Percentiles rank a stretch among this genome's conserved stretches.
These are phyloP conservation scores for Thelephora terrestris DNA, from an alignment of 1,284 basidiomycete genomes.

Conservation along the genomic window DNA sequence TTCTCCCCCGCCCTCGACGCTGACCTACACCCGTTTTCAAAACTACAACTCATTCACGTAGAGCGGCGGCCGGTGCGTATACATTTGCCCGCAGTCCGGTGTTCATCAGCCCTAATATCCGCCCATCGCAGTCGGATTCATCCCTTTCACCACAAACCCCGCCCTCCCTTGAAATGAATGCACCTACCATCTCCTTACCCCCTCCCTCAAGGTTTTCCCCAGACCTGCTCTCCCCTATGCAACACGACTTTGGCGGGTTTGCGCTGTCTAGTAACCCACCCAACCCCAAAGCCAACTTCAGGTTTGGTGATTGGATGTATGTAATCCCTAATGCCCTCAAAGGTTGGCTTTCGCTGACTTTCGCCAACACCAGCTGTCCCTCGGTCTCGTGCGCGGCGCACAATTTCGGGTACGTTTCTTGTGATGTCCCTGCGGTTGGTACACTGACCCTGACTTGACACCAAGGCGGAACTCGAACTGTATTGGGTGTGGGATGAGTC, in stretches of 20 bases:
- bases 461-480: background rate
- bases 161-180: background rate
- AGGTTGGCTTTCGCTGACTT: background rate
- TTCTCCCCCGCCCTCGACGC: constrained; percentile 1
- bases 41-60: background rate
- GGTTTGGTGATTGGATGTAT: constrained; percentile 74
- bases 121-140: too few relatives aligned
- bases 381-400: constrained; percentile 54
- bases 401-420: constrained; percentile 59
- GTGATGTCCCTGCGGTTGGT: constrained; percentile 6
- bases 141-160: too few relatives aligned
- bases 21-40: background rate
- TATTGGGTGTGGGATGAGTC: constrained; percentile 6
- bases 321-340: constrained; percentile 20
- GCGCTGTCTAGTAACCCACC: constrained; percentile 65
- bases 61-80: background rate
- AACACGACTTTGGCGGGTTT: constrained; percentile 26
- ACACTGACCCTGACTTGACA: constrained; percentile 16
- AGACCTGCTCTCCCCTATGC: background rate
- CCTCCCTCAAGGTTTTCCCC: background rate
- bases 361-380: constrained; percentile 36
- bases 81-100: background rate
- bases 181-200: background rate
- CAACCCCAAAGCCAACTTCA: constrained; percentile 60
- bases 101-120: background rate